phyloP scores from a whole-genome alignment of 2,329 filamentous ascomycete species.

The Penicillium brasilianum region DNA sequence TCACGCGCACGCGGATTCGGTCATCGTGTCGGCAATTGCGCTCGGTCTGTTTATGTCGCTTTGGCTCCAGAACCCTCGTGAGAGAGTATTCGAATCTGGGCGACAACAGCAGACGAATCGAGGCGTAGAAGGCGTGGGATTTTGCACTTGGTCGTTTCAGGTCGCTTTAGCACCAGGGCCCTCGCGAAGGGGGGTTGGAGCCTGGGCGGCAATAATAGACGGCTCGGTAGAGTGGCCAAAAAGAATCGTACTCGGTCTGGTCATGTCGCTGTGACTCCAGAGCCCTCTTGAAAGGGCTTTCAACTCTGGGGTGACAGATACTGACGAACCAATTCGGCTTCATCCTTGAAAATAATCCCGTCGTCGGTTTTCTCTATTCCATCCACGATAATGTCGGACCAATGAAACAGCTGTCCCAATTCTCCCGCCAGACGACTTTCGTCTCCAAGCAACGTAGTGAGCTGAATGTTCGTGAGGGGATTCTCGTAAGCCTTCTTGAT shows the following conservation, averaged over 20 bases:
- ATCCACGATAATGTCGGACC: background rate
- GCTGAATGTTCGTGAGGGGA: background rate
- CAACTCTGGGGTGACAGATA: background rate
- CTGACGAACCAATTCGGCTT: background rate
- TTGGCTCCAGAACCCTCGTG: constrained; percentile 1
- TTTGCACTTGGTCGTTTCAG: background rate
- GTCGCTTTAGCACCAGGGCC: background rate
- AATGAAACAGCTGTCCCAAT: no score
- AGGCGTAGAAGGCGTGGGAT: background rate
- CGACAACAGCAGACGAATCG: background rate
- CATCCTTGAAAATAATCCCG: background rate
- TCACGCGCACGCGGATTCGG: background rate
- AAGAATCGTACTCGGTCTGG: background rate
- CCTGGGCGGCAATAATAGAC: background rate
- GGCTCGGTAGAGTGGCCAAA: background rate
- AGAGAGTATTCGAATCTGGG: background rate
- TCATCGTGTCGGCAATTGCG: background rate
- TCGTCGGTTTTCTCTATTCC: background rate
- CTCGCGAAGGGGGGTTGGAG: background rate
- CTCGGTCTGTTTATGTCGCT: constrained; percentile 3
- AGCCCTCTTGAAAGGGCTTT: background rate
- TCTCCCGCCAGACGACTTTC: no score
- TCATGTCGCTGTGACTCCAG: background rate
- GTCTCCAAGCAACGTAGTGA: background rate
- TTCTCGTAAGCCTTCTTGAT: background rate